These are phyloP conservation scores for Aspergillus felis DNA, from an alignment of 2,329 filamentous ascomycete species.

Conservation along the genomic window DNA sequence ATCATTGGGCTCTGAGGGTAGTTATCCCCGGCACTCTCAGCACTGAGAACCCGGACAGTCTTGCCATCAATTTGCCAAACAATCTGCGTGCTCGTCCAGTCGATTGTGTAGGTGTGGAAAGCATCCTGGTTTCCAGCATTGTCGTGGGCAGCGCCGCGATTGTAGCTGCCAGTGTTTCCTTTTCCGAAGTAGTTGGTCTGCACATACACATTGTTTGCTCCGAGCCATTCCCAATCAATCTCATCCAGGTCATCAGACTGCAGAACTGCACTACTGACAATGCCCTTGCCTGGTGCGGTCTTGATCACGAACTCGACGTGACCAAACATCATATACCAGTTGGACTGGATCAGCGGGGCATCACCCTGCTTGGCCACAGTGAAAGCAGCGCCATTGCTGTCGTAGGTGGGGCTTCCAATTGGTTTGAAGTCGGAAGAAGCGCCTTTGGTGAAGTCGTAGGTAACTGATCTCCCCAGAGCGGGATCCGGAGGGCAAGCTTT, in stretches of 20 bases:
- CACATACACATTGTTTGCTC: slow-evolving; percentile 69
- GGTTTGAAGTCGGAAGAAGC: slow-evolving; percentile 73
- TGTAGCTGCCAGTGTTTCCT: slow-evolving; percentile 77
- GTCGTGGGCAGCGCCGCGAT: slow-evolving; percentile 77
- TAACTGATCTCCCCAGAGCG: slow-evolving; percentile 76
- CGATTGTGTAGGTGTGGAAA: slow-evolving; percentile 83
- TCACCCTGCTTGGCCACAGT: slow-evolving; percentile 75
- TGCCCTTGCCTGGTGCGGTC: slow-evolving; percentile 80
- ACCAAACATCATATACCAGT: slow-evolving; percentile 99
- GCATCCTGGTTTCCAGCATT: slow-evolving; percentile 63
- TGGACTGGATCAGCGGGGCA: slow-evolving; percentile 76
- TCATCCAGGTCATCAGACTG: slow-evolving; percentile 91
- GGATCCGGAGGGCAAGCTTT: slow-evolving; percentile 68
- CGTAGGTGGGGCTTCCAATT: slow-evolving; percentile 68
- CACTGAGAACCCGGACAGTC: slow-evolving; percentile 70
- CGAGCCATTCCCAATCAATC: slow-evolving; percentile 97
- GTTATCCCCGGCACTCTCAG: slow-evolving; percentile 65
- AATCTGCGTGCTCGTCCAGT: slow-evolving; percentile 84
- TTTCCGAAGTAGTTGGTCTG: slow-evolving; percentile 98
- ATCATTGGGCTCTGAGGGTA: slow-evolving; percentile 97
- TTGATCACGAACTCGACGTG: slow-evolving; percentile 82
- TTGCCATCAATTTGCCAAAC: slow-evolving; percentile 80
- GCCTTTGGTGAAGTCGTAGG: slow-evolving; percentile 78
- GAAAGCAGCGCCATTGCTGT: slow-evolving; percentile 72
- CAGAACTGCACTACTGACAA: slow-evolving; percentile 87